Conservation (phyloP, 2,329 filamentous ascomycete species). For the Cladosporium colombiae region DNA sequence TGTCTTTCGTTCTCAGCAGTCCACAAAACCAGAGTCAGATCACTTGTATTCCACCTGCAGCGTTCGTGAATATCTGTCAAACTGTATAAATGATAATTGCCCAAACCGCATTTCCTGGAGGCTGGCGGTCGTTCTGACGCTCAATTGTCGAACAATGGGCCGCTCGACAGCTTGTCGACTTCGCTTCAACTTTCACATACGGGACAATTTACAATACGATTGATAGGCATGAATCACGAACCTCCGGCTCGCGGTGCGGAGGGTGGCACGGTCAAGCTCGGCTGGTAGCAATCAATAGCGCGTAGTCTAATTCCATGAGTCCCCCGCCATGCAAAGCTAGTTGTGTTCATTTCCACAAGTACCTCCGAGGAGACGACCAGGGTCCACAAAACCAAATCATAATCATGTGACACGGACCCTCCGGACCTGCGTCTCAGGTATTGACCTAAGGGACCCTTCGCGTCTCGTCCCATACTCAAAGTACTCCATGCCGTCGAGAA, state of each 20-base stretch:
- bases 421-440: neutral
- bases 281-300: neutral
- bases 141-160: neutral
- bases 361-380: neutral
- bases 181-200: neutral
- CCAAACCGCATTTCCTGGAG: neutral
- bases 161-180: neutral
- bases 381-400: neutral
- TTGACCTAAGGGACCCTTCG: neutral
- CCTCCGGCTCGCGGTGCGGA: neutral
- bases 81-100: neutral
- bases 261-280: neutral
- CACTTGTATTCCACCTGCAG: neutral
- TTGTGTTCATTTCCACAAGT: neutral
- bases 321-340: neutral
- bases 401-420: neutral
- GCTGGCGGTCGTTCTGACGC: neutral
- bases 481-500: neutral
- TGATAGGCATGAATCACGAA: neutral
- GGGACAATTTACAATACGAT: neutral
- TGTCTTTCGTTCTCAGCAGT: neutral
- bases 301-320: neutral
- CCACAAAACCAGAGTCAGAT: neutral
- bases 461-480: neutral
- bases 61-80: neutral